Percentiles rank a stretch among this genome's conserved stretches.
Conservation (phyloP, 352 stramenopile genomes). For the Phytopythium oedochilum region DNA sequence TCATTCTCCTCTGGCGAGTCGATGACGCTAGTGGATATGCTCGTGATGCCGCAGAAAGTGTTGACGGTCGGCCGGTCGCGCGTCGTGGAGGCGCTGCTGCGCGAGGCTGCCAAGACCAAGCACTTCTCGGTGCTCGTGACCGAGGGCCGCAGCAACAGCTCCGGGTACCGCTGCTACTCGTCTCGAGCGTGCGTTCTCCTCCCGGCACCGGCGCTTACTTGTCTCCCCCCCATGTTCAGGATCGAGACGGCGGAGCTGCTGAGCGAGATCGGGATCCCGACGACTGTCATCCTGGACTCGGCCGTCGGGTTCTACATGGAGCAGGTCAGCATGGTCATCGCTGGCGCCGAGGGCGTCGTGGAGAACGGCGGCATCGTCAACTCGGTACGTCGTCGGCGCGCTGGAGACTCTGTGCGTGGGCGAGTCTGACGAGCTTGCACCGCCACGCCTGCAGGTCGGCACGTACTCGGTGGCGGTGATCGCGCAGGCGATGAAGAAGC, state of each 20-base stretch:
- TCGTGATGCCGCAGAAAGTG: conserved; percentile 51
- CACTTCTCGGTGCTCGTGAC: conserved; percentile 94
- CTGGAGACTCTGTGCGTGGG: conserved; percentile 86
- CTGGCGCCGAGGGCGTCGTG: conserved; percentile 94
- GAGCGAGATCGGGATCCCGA: conserved; percentile 87
- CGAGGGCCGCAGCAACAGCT: conserved; percentile 89
- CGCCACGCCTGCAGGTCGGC: conserved; percentile 77
- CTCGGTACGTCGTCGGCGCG: conserved; percentile 81
- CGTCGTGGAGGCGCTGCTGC: conserved; percentile 90
- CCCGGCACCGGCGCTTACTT: background rate
- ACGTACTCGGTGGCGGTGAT: conserved; percentile 94
- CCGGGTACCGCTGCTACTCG: conserved; percentile 43
- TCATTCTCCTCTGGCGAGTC: background rate
- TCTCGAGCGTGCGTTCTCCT: background rate
- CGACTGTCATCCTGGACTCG: conserved; percentile 94
- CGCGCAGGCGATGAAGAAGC: conserved; percentile 94
- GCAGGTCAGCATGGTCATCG: conserved; percentile 93
- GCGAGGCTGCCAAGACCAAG: conserved; percentile 89
- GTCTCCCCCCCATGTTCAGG: conserved; percentile 8
- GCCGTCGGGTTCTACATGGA: conserved; percentile 97
- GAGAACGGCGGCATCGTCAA: conserved; percentile 98
- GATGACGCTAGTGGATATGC: background rate
- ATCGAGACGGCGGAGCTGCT: conserved; percentile 79
- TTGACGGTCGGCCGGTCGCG: conserved; percentile 92
- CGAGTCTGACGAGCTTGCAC: background rate